Conservation (phyloP, 176 grass and related monocot genomes). For the Panicum miliaceum region DNA sequence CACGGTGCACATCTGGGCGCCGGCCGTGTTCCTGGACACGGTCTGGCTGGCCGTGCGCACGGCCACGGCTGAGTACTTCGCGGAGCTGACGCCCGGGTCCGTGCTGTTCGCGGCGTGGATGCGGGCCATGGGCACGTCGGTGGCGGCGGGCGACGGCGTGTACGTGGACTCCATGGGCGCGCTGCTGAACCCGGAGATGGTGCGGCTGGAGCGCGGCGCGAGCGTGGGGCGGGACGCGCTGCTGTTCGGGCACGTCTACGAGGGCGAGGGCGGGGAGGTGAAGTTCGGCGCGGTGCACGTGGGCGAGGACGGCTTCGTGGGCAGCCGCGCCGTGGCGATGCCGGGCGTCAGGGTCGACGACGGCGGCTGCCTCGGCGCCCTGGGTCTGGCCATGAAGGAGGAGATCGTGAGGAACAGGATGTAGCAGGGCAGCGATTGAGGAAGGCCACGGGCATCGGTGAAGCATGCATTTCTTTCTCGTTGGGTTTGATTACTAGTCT, state of each 20-base stretch:
- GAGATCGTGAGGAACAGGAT: slow-evolving; percentile 59
- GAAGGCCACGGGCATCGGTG: too few relatives aligned
- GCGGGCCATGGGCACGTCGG: slow-evolving; percentile 54
- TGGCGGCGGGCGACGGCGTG: slow-evolving; percentile 35
- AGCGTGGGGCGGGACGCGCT: slow-evolving; percentile 62
- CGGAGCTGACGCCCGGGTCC: slow-evolving; percentile 58
- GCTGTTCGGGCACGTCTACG: slow-evolving; percentile 74
- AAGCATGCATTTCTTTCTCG: too few relatives aligned
- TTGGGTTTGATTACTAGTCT: too few relatives aligned
- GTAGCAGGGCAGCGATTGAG: neutral
- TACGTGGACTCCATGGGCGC: slow-evolving; percentile 75
- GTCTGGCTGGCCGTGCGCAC: slow-evolving; percentile 58
- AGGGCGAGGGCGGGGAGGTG: slow-evolving; percentile 71
- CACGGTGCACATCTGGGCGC: slow-evolving; percentile 62
- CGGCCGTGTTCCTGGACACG: slow-evolving; percentile 65
- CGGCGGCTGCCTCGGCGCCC: slow-evolving; percentile 54
- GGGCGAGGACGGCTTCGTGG: slow-evolving; percentile 59
- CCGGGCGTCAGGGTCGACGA: slow-evolving; percentile 62
- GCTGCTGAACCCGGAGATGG: slow-evolving; percentile 75
- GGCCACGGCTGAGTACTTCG: slow-evolving; percentile 56
- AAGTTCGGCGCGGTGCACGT: slow-evolving; percentile 58
- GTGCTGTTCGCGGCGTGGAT: slow-evolving; percentile 60
- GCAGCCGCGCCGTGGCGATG: slow-evolving; percentile 66
- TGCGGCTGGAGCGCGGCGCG: slow-evolving; percentile 59
- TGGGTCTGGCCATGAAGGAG: slow-evolving; percentile 71